These are phyloP conservation scores for Calamus simplicifolius DNA, from an alignment of 176 grass and related monocot genomes.

Conservation along the genomic window DNA sequence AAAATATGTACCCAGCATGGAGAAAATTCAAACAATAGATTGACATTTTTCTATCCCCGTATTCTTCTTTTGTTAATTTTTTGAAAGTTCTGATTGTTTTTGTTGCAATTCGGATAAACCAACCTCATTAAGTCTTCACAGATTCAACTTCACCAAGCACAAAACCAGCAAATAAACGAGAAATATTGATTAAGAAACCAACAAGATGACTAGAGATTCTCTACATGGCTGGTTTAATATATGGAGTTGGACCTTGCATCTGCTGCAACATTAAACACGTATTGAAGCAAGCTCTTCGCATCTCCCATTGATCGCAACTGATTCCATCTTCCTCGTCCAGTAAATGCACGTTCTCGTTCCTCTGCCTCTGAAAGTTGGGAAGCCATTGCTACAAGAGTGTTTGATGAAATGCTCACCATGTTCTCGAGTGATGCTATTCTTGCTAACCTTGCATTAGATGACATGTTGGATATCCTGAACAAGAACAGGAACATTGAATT, in stretches of 20 bases:
- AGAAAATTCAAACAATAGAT: no score
- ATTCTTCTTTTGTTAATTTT: no score
- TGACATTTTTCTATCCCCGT: no score
- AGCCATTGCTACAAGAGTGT: constrained; percentile 88
- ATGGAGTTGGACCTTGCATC: constrained; percentile 61
- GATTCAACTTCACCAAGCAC: no score
- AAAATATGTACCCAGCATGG: no score
- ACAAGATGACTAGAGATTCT: neutral
- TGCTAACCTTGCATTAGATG: constrained; percentile 73
- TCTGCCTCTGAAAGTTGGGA: constrained; percentile 96
- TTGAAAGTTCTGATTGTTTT: no score
- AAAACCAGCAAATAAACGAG: no score
- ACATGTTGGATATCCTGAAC: constrained; percentile 61
- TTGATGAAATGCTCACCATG: constrained; percentile 96
- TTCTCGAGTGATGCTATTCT: constrained; percentile 90
- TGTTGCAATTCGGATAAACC: no score
- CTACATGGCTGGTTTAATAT: no score
- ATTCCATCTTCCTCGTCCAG: constrained; percentile 78
- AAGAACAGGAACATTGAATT: constrained; percentile 4
- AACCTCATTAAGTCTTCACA: no score
- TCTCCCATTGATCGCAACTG: constrained; percentile 84
- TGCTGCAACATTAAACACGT: constrained; percentile 64
- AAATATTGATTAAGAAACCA: neutral
- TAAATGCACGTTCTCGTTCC: constrained; percentile 93
- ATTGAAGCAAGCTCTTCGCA: constrained; percentile 90